Evolutionary conservation across 352 stramenopile species (phyloP).

Genomic region (Phytopythium litorale): DNA sequence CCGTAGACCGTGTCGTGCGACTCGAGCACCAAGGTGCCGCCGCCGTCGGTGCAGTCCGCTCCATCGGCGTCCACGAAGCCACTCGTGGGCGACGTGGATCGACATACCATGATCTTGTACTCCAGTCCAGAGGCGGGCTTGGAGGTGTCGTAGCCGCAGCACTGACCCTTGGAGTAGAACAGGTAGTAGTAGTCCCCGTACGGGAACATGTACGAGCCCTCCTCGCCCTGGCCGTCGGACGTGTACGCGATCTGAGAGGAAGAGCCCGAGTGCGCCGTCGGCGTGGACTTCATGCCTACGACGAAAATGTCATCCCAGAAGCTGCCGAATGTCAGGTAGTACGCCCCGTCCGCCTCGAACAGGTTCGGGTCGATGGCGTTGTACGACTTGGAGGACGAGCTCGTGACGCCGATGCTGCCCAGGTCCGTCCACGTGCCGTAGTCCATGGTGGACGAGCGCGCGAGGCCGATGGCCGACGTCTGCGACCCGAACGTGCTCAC

Average conservation of each 20-base stretch:
- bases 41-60: conserved; percentile 28
- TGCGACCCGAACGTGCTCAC: conserved; percentile 45
- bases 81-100: conserved; percentile 16
- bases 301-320: conserved; percentile 38
- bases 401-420: conserved; percentile 28
- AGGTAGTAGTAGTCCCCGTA: conserved; percentile 37
- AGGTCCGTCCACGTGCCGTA: conserved; percentile 14
- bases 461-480: conserved; percentile 40
- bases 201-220: conserved; percentile 37
- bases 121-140: conserved; percentile 38
- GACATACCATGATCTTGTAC: background rate
- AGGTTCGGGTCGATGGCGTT: conserved; percentile 55
- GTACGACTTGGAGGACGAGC: conserved; percentile 32
- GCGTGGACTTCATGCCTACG: conserved; percentile 9
- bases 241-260: conserved; percentile 16
- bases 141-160: conserved; percentile 25
- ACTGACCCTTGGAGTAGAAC: conserved; percentile 36
- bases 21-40: conserved; percentile 40
- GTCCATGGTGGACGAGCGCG: conserved; percentile 42
- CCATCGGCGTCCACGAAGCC: conserved; percentile 38
- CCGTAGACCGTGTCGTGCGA: conserved; percentile 41
- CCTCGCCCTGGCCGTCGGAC: conserved; percentile 24
- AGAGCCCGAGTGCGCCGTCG: conserved; percentile 10
- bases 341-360: conserved; percentile 23
- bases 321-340: conserved; percentile 48